Percentiles rank a stretch among this genome's conserved stretches.
Conservation (phyloP, 202 grass and related monocot species). For the Eragrostis tef region DNA sequence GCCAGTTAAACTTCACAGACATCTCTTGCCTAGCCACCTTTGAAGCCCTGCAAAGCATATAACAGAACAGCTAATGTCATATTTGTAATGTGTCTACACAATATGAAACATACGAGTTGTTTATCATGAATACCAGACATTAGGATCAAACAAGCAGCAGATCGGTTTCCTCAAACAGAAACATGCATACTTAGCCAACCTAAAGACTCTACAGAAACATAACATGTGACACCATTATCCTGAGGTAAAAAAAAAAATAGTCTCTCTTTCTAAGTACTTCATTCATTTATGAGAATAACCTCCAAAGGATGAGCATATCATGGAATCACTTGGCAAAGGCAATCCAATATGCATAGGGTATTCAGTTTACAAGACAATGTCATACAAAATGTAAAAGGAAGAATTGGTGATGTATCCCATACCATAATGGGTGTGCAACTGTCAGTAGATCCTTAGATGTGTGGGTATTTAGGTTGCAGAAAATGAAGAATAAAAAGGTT, state of each 20-base stretch:
- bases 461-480: too few species aligned
- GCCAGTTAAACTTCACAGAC: slow-evolving; percentile 60
- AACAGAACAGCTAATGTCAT: slow-evolving; percentile 5
- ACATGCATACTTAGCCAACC: not conserved
- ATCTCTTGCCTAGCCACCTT: slow-evolving; percentile 56
- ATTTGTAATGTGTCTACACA: not conserved
- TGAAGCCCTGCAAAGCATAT: slow-evolving; percentile 55
- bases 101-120: not conserved
- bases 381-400: not conserved
- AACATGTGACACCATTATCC: not conserved
- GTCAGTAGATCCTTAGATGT: not conserved
- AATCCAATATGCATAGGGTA: slow-evolving; percentile 1
- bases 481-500: not conserved
- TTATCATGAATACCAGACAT: not conserved
- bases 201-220: not conserved
- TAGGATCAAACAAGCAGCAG: not conserved
- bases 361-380: not conserved
- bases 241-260: not conserved
- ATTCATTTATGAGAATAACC: not conserved
- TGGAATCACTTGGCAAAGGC: not conserved
- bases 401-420: not conserved
- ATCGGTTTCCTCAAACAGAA: not conserved
- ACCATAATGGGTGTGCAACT: not conserved
- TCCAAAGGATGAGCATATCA: not conserved
- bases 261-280: not conserved